Percentiles rank a stretch among this genome's conserved stretches.
Conservation (phyloP, 352 stramenopile species). For the Albugo laibachii region DNA sequence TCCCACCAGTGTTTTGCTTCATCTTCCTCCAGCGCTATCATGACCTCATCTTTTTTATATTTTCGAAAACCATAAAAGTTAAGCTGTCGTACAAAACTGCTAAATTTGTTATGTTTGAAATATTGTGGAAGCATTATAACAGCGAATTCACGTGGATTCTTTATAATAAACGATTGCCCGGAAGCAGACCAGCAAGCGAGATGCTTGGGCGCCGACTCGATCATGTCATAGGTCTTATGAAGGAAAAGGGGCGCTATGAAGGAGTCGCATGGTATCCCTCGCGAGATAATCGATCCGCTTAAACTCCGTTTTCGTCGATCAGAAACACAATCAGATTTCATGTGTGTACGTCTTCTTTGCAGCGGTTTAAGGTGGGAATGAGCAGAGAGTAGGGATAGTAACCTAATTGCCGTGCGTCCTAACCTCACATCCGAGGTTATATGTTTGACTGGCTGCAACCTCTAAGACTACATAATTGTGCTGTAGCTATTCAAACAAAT, state of each 20-base stretch:
- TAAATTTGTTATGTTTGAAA: slow-evolving; percentile 92
- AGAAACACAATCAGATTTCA: no score
- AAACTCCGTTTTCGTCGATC: no score
- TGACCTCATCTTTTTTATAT: slow-evolving; percentile 81
- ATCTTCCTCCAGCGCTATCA: slow-evolving; percentile 42
- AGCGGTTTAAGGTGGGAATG: no score
- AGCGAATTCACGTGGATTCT: slow-evolving; percentile 82
- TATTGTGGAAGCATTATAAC: slow-evolving; percentile 80
- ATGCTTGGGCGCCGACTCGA: slow-evolving; percentile 61
- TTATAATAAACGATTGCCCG: slow-evolving; percentile 82
- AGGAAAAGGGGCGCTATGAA: slow-evolving; percentile 62
- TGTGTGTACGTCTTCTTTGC: no score
- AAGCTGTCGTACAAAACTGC: slow-evolving; percentile 83
- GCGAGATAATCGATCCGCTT: neutral
- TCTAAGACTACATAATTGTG: no score
- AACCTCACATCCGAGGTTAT: no score
- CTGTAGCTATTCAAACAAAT: no score
- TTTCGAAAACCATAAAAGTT: slow-evolving; percentile 92
- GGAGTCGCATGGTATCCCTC: slow-evolving; percentile 1
- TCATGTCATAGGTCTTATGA: slow-evolving; percentile 88
- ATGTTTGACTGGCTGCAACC: no score
- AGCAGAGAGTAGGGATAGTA: no score
- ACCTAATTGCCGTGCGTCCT: no score
- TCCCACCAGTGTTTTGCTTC: slow-evolving; percentile 80
- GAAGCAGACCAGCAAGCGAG: slow-evolving; percentile 67